phyloP scores from a whole-genome alignment of 116 monocot species.

The Phalaenopsis hybrid region DNA sequence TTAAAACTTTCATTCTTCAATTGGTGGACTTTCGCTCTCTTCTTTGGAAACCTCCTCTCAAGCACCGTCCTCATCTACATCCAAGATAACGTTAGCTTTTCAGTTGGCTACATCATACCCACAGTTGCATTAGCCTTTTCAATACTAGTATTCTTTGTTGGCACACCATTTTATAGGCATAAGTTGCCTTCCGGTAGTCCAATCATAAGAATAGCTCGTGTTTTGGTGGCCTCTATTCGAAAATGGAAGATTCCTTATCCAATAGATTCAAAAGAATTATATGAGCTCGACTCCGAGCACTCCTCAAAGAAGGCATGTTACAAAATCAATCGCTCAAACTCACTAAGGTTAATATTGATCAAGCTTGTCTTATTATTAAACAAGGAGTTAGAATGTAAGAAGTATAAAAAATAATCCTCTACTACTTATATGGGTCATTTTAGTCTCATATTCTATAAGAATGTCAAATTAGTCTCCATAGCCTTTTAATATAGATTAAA shows the following conservation, averaged over 20 bases:
- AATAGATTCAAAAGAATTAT: slow-evolving; percentile 28
- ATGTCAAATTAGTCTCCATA: too few species aligned
- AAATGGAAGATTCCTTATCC: slow-evolving; percentile 29
- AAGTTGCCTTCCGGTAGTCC: slow-evolving; percentile 43
- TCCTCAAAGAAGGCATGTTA: slow-evolving; percentile 20
- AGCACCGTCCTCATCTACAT: slow-evolving; percentile 49
- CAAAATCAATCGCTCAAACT: slow-evolving; percentile 22
- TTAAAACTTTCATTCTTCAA: slow-evolving; percentile 4
- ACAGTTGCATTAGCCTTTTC: slow-evolving; percentile 27
- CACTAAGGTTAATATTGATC: not conserved
- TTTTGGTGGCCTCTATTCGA: slow-evolving; percentile 31
- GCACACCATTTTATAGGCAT: slow-evolving; percentile 46
- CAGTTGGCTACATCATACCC: slow-evolving; percentile 34
- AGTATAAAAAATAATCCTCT: too few species aligned
- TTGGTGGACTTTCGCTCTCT: slow-evolving; percentile 14
- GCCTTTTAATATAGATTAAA: too few species aligned
- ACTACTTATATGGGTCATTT: too few species aligned
- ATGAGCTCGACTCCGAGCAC: slow-evolving; percentile 28
- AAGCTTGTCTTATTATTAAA: not conserved
- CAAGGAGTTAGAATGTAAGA: too few species aligned
- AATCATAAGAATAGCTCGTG: slow-evolving; percentile 40
- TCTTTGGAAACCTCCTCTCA: slow-evolving; percentile 59
- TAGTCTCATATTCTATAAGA: too few species aligned
- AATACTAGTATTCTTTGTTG: slow-evolving; percentile 38
- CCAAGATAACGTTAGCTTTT: slow-evolving; percentile 62